Percentiles rank a stretch among this genome's conserved stretches.
Evolutionary conservation across 495 filamentous ascomycete species (phyloP).

Genomic region (Penicillium bovifimosum): DNA sequence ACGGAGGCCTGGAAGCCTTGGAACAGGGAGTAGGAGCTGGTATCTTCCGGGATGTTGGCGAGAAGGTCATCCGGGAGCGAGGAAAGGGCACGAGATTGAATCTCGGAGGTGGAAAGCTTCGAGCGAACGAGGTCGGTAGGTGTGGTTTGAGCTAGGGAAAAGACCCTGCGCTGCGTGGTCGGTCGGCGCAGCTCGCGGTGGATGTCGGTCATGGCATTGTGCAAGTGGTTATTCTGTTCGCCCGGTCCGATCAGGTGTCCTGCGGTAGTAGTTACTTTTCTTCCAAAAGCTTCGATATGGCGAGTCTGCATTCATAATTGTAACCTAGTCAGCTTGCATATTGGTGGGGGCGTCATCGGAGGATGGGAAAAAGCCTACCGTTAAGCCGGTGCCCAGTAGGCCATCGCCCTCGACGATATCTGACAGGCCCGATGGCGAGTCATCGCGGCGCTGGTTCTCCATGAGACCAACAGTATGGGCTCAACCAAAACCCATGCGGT

Average conservation of each 20-base stretch:
- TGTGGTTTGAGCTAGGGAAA: conserved; percentile 79
- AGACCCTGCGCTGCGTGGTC: conserved; percentile 77
- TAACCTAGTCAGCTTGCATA: conserved; percentile 3
- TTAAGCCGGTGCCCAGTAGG: conserved; percentile 48
- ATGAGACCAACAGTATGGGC: conserved; percentile 28
- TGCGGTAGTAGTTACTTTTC: conserved; percentile 92
- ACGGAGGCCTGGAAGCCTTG: conserved; percentile 92
- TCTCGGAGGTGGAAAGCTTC: conserved; percentile 84
- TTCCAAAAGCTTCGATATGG: conserved; percentile 85
- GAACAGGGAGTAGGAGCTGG: conserved; percentile 85
- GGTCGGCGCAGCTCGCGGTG: conserved; percentile 83
- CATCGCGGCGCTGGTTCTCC: conserved; percentile 44
- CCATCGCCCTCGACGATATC: conserved; percentile 45
- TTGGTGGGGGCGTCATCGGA: conserved; percentile 2
- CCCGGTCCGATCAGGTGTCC: conserved; percentile 75
- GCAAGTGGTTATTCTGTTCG: conserved; percentile 62
- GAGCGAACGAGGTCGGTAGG: conserved; percentile 91
- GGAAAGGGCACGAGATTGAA: conserved; percentile 87
- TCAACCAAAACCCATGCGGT: conserved; percentile 32
- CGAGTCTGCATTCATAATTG: conserved; percentile 54
- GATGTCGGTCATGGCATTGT: conserved; percentile 81
- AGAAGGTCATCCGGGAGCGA: conserved; percentile 90
- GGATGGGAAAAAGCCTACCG: conserved; percentile 31
- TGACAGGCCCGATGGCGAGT: conserved; percentile 43
- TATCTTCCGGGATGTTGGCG: conserved; percentile 74